Base-by-base conservation (phyloP, 2,329 filamentous ascomycete genomes). In the Botrytis tulipae region DNA sequence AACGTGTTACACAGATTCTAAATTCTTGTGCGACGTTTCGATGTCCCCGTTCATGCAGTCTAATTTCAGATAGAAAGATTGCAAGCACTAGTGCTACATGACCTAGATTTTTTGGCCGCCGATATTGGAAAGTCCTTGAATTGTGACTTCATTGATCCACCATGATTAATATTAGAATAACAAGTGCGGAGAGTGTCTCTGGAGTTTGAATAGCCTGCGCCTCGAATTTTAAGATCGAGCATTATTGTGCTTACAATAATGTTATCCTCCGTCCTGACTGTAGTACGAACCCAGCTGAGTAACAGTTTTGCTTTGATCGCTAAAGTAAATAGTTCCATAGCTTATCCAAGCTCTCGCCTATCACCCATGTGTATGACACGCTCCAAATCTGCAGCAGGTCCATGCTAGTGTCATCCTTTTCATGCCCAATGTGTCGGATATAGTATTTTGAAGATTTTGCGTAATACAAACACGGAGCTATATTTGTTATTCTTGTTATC, bases 381-480 rank as follows among this genome's bases (percentile, higher is more conserved):
- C 40, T 63, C 54, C 29, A 37, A 63, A 63, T n/a, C 51, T 57
- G 51, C 51, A 57, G 29, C 40, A 35, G 40, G 40, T 70, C 59
- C 57, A 70, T 44, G 68, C 65, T 69, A 57, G n/a, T 59, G 22
- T 29, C 63, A 67, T 51, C 37, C 48, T 57, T 57, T 57, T 69
- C 35, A 69, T 69, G 66, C 48, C 48, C 51, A 57, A 57, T 59
- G 9, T 42, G 40, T 57, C 66, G 66, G 65, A 69, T 57, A 54
- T 69, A 32, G 32, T 4, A 57, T 69, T 37, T 68, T 69, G 40
- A 57, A 20, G 48, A 57, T 42, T 42, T 57, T 69, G 48, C n/a
- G 22, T 59, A 69, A 16, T 69, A 44, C 7, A 69, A 68, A 42
- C 29, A 69, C 54, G 18, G 66, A 42, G 48, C 66, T 69, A 29